Percentiles rank a stretch among this genome's conserved stretches.
Evolutionary conservation across 1,284 basidiomycete species (phyloP).

Genomic region (Ceratorhiza oryzae-sativae): DNA sequence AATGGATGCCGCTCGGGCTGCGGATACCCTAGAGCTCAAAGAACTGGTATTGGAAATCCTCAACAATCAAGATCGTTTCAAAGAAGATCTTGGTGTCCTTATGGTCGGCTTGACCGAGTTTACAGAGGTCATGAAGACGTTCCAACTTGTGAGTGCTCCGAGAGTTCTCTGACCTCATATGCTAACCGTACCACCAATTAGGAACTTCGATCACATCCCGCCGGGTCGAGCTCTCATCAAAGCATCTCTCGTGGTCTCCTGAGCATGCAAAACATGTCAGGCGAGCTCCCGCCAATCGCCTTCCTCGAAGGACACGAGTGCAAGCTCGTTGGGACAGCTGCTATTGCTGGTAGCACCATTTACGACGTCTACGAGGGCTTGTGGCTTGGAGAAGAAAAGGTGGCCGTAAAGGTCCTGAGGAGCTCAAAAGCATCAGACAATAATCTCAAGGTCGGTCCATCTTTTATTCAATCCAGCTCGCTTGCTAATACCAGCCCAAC

Average conservation of each 20-base stretch:
- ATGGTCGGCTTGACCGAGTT: slow-evolving; percentile 27
- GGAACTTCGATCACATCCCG: slow-evolving; percentile 33
- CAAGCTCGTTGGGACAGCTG: slow-evolving; percentile 1
- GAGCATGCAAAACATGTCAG: slow-evolving; percentile 14
- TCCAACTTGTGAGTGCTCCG: slow-evolving; percentile 9
- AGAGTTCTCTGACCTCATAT: neutral
- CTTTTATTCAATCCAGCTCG: neutral
- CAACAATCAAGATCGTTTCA: slow-evolving; percentile 21
- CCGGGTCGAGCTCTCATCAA: slow-evolving; percentile 7
- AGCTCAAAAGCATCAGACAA: slow-evolving; percentile 36
- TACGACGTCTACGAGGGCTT: slow-evolving; percentile 41
- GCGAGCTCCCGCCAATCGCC: slow-evolving; percentile 22
- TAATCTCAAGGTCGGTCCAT: slow-evolving; percentile 22
- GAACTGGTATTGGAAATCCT: slow-evolving; percentile 8
- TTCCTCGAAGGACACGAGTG: slow-evolving; percentile 34
- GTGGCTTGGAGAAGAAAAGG: slow-evolving; percentile 39
- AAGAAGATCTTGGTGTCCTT: slow-evolving; percentile 23
- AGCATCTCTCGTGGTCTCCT: slow-evolving; percentile 29
- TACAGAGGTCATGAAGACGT: slow-evolving; percentile 33
- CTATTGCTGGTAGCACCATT: slow-evolving; percentile 13
- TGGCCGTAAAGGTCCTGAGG: slow-evolving; percentile 40
- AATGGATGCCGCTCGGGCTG: slow-evolving; percentile 19
- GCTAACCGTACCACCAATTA: neutral
- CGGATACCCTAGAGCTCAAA: neutral
- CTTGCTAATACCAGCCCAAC: neutral